phyloP scores from a whole-genome alignment of 495 filamentous ascomycete genomes.

The Penicillium antarcticum region DNA sequence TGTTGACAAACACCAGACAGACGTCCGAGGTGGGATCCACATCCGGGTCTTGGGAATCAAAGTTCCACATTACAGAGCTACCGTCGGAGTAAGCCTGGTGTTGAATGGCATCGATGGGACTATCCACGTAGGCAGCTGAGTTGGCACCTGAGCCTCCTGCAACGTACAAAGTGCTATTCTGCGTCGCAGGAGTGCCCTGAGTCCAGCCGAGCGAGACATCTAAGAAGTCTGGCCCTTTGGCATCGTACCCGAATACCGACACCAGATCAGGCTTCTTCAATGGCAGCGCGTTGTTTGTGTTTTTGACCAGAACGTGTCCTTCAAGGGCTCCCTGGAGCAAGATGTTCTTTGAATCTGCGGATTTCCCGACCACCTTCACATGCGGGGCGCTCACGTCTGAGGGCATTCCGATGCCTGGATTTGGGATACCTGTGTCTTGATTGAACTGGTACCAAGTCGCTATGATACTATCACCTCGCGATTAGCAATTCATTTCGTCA shows the following conservation, averaged over 20 bases:
- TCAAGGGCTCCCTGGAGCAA: slow-evolving; percentile 56
- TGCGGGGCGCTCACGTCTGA: slow-evolving; percentile 66
- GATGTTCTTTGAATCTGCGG: slow-evolving; percentile 48
- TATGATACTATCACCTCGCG: slow-evolving; percentile 61
- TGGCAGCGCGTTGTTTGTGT: slow-evolving; percentile 60
- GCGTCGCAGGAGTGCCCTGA: slow-evolving; percentile 6
- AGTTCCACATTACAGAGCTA: slow-evolving; percentile 37
- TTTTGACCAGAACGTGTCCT: slow-evolving; percentile 72
- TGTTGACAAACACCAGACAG: slow-evolving; percentile 63
- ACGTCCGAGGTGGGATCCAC: slow-evolving; percentile 45
- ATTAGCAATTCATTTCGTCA: slow-evolving; percentile 50
- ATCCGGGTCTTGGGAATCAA: slow-evolving; percentile 38
- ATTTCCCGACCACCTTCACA: slow-evolving; percentile 51
- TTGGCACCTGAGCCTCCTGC: slow-evolving; percentile 64
- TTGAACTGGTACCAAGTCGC: slow-evolving; percentile 82
- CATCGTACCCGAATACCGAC: slow-evolving; percentile 67
- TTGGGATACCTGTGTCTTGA: slow-evolving; percentile 60
- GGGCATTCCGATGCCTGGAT: slow-evolving; percentile 59
- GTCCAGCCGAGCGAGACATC: slow-evolving; percentile 32
- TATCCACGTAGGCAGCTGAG: slow-evolving; percentile 53
- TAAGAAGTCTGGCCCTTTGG: slow-evolving; percentile 64
- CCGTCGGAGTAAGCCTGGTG: slow-evolving; percentile 45
- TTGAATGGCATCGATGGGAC: slow-evolving; percentile 55
- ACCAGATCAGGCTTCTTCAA: slow-evolving; percentile 53
- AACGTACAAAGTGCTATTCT: slow-evolving; percentile 55